Evolutionary conservation across 805 yeast species (phyloP).

Genomic region (Candida koratica): DNA sequence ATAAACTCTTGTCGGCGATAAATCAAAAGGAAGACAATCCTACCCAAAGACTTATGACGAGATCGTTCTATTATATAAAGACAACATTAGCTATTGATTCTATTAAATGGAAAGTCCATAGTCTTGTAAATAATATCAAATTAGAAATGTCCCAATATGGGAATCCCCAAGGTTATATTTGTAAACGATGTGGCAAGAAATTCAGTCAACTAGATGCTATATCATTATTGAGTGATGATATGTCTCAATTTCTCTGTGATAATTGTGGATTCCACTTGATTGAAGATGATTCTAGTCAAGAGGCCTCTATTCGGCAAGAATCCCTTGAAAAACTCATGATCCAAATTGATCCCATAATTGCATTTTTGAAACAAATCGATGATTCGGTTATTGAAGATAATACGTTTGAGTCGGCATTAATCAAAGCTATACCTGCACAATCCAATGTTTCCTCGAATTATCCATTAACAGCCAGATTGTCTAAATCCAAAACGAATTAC

Average conservation of each 20-base stretch:
- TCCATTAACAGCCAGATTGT: slow-evolving; percentile 48
- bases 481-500: slow-evolving; percentile 24
- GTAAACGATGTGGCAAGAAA: slow-evolving; percentile 79
- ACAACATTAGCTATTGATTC: slow-evolving; percentile 92
- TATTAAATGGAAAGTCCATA: slow-evolving; percentile 93
- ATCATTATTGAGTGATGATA: slow-evolving; percentile 72
- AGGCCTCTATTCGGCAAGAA: slow-evolving; percentile 76
- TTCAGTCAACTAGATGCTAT: slow-evolving; percentile 87
- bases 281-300: slow-evolving; percentile 86
- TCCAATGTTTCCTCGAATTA: slow-evolving; percentile 66
- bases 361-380: slow-evolving; percentile 58
- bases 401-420: slow-evolving; percentile 51
- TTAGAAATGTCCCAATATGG: slow-evolving; percentile 80
- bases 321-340: slow-evolving; percentile 80
- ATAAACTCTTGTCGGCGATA: slow-evolving; percentile 68
- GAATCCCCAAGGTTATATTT: slow-evolving; percentile 90
- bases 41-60: slow-evolving; percentile 61
- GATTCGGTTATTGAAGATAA: slow-evolving; percentile 39
- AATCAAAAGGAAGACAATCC: slow-evolving; percentile 55
- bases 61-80: slow-evolving; percentile 84
- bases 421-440: slow-evolving; percentile 81
- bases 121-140: slow-evolving; percentile 71
- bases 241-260: slow-evolving; percentile 77
- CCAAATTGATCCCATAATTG: slow-evolving; percentile 84
- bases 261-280: slow-evolving; percentile 71